Evolutionary conservation across 768 basidiomycete genomes (phyloP).

Genomic region (Trametes elegans): DNA sequence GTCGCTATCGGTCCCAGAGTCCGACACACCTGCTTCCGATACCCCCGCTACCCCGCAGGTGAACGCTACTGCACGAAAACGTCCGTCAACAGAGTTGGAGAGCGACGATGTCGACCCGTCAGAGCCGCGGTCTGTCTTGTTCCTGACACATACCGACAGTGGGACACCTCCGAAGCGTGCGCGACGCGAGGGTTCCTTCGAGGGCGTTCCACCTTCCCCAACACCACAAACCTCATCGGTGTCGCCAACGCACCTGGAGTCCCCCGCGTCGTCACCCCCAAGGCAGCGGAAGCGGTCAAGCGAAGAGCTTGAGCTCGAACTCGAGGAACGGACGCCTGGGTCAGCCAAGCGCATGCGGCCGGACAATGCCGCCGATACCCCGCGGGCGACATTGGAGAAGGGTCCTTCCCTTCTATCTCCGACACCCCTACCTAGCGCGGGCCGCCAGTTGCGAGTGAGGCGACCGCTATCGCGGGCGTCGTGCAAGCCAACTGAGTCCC

Average conservation of each 20-base stretch:
- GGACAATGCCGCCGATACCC: background rate
- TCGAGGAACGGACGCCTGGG: background rate
- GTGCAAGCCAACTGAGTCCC: background rate
- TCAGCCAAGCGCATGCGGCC: conserved; percentile 13
- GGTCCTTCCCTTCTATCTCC: background rate
- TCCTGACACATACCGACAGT: conserved; percentile 1
- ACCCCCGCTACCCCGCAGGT: background rate
- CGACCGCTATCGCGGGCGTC: background rate
- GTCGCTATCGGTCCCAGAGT: conserved; percentile 17
- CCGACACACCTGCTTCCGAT: conserved; percentile 11
- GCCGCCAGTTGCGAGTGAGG: background rate
- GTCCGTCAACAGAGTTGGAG: conserved; percentile 39
- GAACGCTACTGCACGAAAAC: conserved; percentile 25
- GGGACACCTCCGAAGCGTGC: conserved; percentile 43
- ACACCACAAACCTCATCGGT: background rate
- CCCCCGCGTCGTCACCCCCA: conserved; percentile 8
- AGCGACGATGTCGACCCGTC: conserved; percentile 19
- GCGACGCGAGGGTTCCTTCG: conserved; percentile 26
- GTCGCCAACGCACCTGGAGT: background rate
- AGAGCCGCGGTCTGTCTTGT: background rate
- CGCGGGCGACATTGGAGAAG: background rate
- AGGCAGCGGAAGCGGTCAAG: conserved; percentile 27
- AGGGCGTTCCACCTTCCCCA: conserved; percentile 5
- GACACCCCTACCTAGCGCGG: background rate
- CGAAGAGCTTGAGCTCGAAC: conserved; percentile 30